Percentiles rank a stretch among this genome's conserved stretches.
These are phyloP conservation scores for Phoenix roebelenii DNA, from an alignment of 176 grass and related monocot genomes.

Conservation along the genomic window DNA sequence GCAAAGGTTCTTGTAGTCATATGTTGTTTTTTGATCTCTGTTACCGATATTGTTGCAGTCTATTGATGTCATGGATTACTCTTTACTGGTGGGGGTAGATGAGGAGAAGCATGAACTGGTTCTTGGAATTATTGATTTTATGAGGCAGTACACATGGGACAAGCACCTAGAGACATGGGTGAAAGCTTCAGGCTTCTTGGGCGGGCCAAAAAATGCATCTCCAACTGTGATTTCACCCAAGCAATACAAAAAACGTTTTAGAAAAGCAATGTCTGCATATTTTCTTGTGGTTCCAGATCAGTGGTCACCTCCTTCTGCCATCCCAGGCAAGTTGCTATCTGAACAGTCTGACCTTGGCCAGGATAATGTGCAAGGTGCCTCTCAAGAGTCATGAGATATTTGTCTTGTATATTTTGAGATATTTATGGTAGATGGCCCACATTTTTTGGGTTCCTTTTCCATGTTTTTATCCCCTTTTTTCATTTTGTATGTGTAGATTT, in stretches of 20 bases:
- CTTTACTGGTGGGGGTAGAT: conserved; percentile 93
- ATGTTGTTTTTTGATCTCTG: conserved; percentile 15
- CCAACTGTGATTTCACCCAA: conserved; percentile 92
- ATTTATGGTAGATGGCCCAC: neutral
- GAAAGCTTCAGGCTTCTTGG: conserved; percentile 77
- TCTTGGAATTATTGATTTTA: conserved; percentile 96
- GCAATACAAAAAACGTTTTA: conserved; percentile 92
- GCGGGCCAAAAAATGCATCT: conserved; percentile 56
- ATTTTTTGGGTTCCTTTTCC: neutral
- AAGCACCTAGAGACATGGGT: conserved; percentile 99
- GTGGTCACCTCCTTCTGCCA: conserved; percentile 58
- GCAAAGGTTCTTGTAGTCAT: conserved; percentile 5
- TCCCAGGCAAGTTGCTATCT: conserved; percentile 30
- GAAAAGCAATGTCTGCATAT: conserved; percentile 95
- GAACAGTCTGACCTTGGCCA: conserved; percentile 24
- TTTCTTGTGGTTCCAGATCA: conserved; percentile 97
- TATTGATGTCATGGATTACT: conserved; percentile 98
- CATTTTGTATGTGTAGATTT: neutral
- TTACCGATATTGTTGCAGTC: conserved; percentile 36
- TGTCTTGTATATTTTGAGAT: conserved; percentile 4
- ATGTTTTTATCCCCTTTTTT: neutral
- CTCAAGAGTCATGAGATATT: conserved; percentile 18
- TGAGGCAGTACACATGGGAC: conserved; percentile 99
- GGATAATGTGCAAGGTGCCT: conserved; percentile 34
- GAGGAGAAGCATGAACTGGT: conserved; percentile 91